Evolutionary conservation across 352 stramenopile species (phyloP).

Genomic region (Pythium diclinum): DNA sequence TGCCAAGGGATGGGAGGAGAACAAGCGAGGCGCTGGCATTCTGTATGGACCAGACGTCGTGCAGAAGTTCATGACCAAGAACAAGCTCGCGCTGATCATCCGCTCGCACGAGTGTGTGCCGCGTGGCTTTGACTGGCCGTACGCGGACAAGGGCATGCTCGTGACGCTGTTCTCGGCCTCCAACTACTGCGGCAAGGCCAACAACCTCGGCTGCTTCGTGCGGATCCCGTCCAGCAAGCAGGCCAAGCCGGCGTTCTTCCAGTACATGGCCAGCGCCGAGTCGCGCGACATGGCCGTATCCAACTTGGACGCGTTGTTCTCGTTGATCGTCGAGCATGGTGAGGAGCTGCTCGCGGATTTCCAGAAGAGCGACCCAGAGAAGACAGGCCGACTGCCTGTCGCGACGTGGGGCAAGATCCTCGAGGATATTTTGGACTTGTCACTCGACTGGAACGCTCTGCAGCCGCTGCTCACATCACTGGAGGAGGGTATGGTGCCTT

Average conservation of each 20-base stretch:
- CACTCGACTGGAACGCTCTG: slow-evolving; percentile 73
- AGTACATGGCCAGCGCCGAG: slow-evolving; percentile 84
- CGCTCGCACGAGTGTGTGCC: slow-evolving; percentile 86
- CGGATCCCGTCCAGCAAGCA: slow-evolving; percentile 60
- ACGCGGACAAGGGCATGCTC: slow-evolving; percentile 78
- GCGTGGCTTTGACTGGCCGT: slow-evolving; percentile 77
- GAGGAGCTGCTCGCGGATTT: slow-evolving; percentile 66
- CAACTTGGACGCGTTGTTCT: slow-evolving; percentile 84
- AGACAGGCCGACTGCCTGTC: slow-evolving; percentile 45
- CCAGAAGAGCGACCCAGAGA: slow-evolving; percentile 42
- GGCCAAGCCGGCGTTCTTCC: slow-evolving; percentile 81
- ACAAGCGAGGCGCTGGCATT: slow-evolving; percentile 76
- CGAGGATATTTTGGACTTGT: slow-evolving; percentile 76
- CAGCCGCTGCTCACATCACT: slow-evolving; percentile 73
- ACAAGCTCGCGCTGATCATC: slow-evolving; percentile 77
- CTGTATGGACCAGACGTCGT: slow-evolving; percentile 75
- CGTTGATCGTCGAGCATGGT: slow-evolving; percentile 73
- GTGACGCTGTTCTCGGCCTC: slow-evolving; percentile 87
- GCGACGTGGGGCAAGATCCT: slow-evolving; percentile 60
- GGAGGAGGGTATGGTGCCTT: slow-evolving; percentile 69
- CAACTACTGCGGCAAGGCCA: slow-evolving; percentile 84
- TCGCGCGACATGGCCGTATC: slow-evolving; percentile 76
- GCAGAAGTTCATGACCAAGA: slow-evolving; percentile 86
- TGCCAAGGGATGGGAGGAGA: slow-evolving; percentile 68
- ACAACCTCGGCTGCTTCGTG: slow-evolving; percentile 87